Evolutionary conservation across 257 asterid genomes (phyloP), one percentile per base, ranked within the genome.

Genomic region (Marsdenia floribunda): DNA sequence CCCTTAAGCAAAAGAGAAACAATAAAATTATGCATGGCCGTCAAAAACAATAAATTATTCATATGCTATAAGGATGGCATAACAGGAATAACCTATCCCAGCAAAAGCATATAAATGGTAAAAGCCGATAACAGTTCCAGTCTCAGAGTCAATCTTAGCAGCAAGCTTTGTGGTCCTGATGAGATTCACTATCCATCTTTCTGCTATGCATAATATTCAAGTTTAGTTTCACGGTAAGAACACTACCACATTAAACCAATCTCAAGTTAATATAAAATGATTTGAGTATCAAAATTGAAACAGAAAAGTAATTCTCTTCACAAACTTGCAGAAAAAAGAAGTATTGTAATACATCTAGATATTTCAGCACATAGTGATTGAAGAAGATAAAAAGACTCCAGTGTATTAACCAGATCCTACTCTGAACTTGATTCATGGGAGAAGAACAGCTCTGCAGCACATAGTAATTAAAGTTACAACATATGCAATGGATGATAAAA

Each of bases 301-400:
- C 29, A n/a, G 0, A 71, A 21, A 46, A 1, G 29, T 10, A 8
- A 65, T 37, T 19, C 10, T 35, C 4, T 55, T 6, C 21, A 68
- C 14, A 19, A 13, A 64, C 22, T 66, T 57, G 46, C 54, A 22
- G 24, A 60, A 50, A 42, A 12, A 60, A 18, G 16, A 46, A 33
- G 13, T 15, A n/a, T n/a, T n/a, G n/a, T n/a, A n/a, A n/a, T n/a
- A n/a, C n/a, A n/a, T n/a, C n/a, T n/a, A n/a, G n/a, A n/a, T n/a
- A n/a, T n/a, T n/a, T n/a, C n/a, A n/a, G n/a, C n/a, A n/a, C n/a
- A n/a, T n/a, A n/a, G n/a, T 95, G 98, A 91, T 95, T 95, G 79
- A 95, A 95, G 92, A 95, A 95, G 83, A 95, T 89, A 80, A 95
- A 95, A 59, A 95, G 84, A 77, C 99, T 88, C 99, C 97, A 95